Base-by-base conservation (phyloP, 225 moss, liverwort and hornwort species). In the Pseudisothecium myosuroides region DNA sequence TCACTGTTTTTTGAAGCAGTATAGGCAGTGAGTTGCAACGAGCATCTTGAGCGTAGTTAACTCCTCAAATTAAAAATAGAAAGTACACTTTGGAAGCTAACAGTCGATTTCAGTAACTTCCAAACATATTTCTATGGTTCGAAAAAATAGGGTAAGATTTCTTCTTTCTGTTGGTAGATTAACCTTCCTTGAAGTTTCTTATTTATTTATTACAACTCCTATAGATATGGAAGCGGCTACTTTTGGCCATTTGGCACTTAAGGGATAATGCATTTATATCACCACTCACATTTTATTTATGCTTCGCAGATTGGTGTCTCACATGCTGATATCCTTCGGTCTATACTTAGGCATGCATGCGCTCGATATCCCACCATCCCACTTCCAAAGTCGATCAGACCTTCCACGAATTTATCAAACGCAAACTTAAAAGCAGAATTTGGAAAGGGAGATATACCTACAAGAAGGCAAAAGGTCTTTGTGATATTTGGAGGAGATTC, bases 401-500 rank as follows among this genome's bases (percentile, higher is more conserved):
- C 65, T 71, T 87, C 92, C 32, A 81, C 61, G 39, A 54, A 83
- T 78, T 28, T 76, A 76, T 92, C 77, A 62, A 77, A 83, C 74
- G 83, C 80, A 41, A 88, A 41, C 28, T 74, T 88, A 88, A 87
- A 59, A 52, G 65, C 64, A 88, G 77, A 79, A 64, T 89, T 71
- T 67, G 76, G 74, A 89, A 87, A 29, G 75, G 88, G 43, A 79
- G 85, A 85, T 13, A 39, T 65, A 52, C 69, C 86, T 87, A 89
- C 83, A 49, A 83, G 78, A 65, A 95, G 84, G 88, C 94, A 94
- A 82, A 97, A 98, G 56, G 93, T 97, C 31, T 95, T 92, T 89
- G 96, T 98, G 61, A 66, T 98, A 26, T 98, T 97, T 92, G 98
- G 98, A 78, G 98, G 98, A 91, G 95, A 95, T 88, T 93, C 98